Evolutionary conservation across 352 stramenopile genomes (phyloP).

Genomic region (Phytophthora hibernalis): DNA sequence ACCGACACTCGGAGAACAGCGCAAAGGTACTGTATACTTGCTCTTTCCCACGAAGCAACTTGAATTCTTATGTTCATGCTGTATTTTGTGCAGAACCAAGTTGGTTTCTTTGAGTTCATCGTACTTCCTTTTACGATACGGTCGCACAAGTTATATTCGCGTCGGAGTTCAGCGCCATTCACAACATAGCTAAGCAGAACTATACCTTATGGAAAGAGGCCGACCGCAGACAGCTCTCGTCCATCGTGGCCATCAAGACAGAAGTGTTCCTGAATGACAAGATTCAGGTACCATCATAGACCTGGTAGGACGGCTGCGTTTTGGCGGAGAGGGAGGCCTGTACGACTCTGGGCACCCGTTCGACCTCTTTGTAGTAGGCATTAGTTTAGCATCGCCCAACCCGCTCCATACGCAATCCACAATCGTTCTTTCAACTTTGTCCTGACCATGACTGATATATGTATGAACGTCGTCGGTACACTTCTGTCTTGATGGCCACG

Average conservation of each 20-base stretch:
- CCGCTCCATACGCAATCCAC: constrained; percentile 35
- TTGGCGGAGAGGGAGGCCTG: constrained; percentile 26
- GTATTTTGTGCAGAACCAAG: constrained; percentile 68
- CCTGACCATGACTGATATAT: neutral
- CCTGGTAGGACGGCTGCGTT: constrained; percentile 13
- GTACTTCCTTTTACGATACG: constrained; percentile 85
- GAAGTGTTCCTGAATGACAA: constrained; percentile 80
- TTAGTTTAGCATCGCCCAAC: constrained; percentile 39
- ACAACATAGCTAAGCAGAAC: constrained; percentile 83
- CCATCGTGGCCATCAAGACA: constrained; percentile 84
- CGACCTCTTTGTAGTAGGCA: constrained; percentile 41
- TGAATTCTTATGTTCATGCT: constrained; percentile 1
- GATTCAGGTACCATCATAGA: constrained; percentile 59
- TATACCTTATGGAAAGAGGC: constrained; percentile 89
- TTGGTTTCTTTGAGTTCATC: constrained; percentile 90
- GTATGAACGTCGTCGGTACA: no score
- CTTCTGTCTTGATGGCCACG: constrained; percentile 78
- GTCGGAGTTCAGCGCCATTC: constrained; percentile 72
- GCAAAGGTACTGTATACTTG: constrained; percentile 70
- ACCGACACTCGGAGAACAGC: constrained; percentile 89
- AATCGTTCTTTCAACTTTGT: constrained; percentile 29
- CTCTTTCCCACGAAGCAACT: neutral
- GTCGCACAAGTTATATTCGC: constrained; percentile 81
- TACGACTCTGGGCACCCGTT: constrained; percentile 19
- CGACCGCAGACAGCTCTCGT: constrained; percentile 78